Conservation (phyloP, 106 monocot genomes). For the Triglochin maritima region DNA sequence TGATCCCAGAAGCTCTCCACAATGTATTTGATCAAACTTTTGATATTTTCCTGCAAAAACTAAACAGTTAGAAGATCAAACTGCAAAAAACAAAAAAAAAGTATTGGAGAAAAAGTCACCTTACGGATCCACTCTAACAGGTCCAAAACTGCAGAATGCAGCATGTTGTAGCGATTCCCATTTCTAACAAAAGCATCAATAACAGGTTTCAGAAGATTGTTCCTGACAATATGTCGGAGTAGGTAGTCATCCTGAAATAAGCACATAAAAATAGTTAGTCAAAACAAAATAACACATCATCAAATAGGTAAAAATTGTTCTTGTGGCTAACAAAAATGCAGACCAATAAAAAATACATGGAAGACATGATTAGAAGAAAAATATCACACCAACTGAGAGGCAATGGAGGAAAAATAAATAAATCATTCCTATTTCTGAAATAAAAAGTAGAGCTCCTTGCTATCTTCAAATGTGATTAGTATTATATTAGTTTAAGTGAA, state of each 20-base stretch:
- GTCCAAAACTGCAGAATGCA: conserved; percentile 85
- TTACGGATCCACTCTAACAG: conserved; percentile 80
- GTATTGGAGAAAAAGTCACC: conserved; percentile 26
- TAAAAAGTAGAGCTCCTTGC: background rate
- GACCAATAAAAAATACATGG: background rate
- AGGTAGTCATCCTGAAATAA: conserved; percentile 75
- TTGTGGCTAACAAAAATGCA: background rate
- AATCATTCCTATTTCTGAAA: background rate
- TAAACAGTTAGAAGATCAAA: background rate
- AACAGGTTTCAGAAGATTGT: conserved; percentile 82
- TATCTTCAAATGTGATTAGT: no score
- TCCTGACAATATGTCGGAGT: conserved; percentile 69
- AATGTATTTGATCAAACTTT: conserved; percentile 48
- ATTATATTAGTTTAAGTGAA: no score
- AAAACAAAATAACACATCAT: no score
- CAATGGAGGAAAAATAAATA: no score
- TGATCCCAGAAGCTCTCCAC: conserved; percentile 67
- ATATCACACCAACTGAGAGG: no score
- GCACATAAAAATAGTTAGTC: background rate
- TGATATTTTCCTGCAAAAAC: conserved; percentile 45
- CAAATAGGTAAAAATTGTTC: no score
- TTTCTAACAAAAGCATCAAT: conserved; percentile 78
- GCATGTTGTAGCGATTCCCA: conserved; percentile 87
- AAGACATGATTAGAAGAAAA: no score
- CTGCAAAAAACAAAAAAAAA: background rate